These are phyloP conservation scores for Fraxinus sp. DNA, from an alignment of 305 asterid genomes.

Conservation along the genomic window DNA sequence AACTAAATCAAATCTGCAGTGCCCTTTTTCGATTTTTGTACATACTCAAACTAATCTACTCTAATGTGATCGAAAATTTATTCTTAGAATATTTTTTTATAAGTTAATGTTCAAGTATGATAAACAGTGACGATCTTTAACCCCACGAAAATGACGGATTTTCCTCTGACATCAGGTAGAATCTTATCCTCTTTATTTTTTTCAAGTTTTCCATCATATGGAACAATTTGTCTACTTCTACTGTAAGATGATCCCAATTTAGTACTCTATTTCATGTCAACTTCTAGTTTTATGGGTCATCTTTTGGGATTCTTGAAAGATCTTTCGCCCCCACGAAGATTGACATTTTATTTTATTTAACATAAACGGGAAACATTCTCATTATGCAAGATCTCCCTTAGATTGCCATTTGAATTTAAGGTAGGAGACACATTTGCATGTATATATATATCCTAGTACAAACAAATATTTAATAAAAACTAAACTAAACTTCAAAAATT, in stretches of 20 bases:
- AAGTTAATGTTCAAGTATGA: neutral
- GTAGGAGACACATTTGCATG: neutral
- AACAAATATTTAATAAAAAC: neutral
- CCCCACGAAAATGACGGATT: neutral
- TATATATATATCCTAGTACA: neutral
- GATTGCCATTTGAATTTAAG: constrained; percentile 1
- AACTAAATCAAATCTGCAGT: neutral
- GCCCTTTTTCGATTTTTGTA: neutral
- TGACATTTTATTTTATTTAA: neutral
- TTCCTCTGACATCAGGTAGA: constrained; percentile 4
- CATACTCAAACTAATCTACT: neutral
- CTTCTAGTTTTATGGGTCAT: neutral
- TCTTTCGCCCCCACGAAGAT: constrained; percentile 6
- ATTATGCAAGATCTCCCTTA: neutral
- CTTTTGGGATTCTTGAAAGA: constrained; percentile 3
- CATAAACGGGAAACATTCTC: neutral
- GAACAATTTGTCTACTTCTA: neutral
- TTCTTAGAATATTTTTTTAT: neutral
- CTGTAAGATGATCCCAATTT: constrained; percentile 6
- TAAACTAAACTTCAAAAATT: neutral
- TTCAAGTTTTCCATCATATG: neutral
- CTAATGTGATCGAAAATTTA: neutral
- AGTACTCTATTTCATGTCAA: neutral
- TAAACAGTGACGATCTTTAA: neutral
- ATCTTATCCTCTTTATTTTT: neutral